Evolutionary conservation across 495 filamentous ascomycete genomes (phyloP).

Genomic region (Margaritispora aquatica): DNA sequence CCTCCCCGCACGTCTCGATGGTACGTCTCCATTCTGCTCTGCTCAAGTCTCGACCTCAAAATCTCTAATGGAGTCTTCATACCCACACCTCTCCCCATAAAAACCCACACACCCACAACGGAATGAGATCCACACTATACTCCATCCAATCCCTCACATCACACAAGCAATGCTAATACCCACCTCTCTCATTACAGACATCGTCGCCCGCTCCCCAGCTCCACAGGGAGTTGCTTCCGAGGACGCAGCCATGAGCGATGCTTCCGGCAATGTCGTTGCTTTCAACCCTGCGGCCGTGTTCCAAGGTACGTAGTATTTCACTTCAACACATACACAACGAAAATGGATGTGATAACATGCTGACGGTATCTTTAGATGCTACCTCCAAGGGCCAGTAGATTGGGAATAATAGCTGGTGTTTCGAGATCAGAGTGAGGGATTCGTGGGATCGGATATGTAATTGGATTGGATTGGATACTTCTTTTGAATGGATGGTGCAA

Average conservation of each 20-base stretch:
- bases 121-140: neutral
- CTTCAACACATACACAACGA: neutral
- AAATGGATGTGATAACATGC: neutral
- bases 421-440: no score
- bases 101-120: no score
- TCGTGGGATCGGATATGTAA: neutral
- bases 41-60: neutral
- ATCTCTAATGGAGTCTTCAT: neutral
- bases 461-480: no score
- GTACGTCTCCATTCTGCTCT: conserved; percentile 25
- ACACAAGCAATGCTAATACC: neutral
- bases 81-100: neutral
- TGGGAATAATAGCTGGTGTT: neutral
- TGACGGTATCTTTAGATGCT: neutral
- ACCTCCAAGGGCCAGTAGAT: neutral
- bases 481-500: no score
- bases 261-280: conserved; percentile 25
- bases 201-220: conserved; percentile 5
- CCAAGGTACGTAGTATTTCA: conserved; percentile 10
- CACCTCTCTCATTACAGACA: conserved; percentile 5
- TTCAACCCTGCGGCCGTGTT: conserved; percentile 25
- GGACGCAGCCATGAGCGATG: conserved; percentile 21
- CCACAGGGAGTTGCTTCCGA: conserved; percentile 7
- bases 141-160: neutral
- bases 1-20: conserved; percentile 15